Percentiles rank a stretch among this genome's conserved stretches.
phyloP scores from a whole-genome alignment of 768 basidiomycete species.

The Macrolepiota dolichaula region DNA sequence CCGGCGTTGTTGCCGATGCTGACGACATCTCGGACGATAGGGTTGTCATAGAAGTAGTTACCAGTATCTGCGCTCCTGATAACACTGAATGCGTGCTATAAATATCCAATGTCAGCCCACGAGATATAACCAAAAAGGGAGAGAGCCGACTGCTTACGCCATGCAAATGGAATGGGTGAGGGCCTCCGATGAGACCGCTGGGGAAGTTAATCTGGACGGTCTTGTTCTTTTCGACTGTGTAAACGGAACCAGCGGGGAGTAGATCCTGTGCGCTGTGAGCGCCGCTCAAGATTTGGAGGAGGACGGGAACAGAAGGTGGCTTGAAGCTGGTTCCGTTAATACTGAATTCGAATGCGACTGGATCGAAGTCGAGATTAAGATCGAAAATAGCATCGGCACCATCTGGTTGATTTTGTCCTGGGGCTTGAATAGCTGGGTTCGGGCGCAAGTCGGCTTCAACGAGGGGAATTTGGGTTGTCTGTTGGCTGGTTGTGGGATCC shows the following conservation, averaged over 20 bases:
- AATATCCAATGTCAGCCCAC: neutral
- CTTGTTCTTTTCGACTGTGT: slow-evolving; percentile 41
- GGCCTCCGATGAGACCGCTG: slow-evolving; percentile 32
- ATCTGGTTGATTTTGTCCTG: slow-evolving; percentile 18
- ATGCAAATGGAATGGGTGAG: slow-evolving; percentile 39
- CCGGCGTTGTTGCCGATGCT: slow-evolving; percentile 24
- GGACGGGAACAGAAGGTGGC: slow-evolving; percentile 41
- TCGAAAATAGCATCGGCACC: slow-evolving; percentile 21
- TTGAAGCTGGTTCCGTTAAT: slow-evolving; percentile 12
- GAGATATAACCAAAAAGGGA: neutral
- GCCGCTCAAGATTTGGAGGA: slow-evolving; percentile 59
- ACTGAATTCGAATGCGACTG: slow-evolving; percentile 3
- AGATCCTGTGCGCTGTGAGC: slow-evolving; percentile 41
- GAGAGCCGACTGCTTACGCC: slow-evolving; percentile 19
- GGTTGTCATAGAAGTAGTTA: slow-evolving; percentile 42
- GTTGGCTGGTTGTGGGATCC: slow-evolving; percentile 20
- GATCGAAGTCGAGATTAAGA: slow-evolving; percentile 16
- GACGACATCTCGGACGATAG: slow-evolving; percentile 30
- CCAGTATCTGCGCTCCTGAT: slow-evolving; percentile 32
- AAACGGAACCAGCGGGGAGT: slow-evolving; percentile 45
- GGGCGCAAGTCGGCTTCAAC: slow-evolving; percentile 22
- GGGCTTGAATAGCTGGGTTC: slow-evolving; percentile 15
- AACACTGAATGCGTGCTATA: slow-evolving; percentile 42
- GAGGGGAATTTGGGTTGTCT: slow-evolving; percentile 10
- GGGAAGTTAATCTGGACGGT: slow-evolving; percentile 31